phyloP scores from a whole-genome alignment of 1,284 basidiomycete species.

The Leccinum huronense region DNA sequence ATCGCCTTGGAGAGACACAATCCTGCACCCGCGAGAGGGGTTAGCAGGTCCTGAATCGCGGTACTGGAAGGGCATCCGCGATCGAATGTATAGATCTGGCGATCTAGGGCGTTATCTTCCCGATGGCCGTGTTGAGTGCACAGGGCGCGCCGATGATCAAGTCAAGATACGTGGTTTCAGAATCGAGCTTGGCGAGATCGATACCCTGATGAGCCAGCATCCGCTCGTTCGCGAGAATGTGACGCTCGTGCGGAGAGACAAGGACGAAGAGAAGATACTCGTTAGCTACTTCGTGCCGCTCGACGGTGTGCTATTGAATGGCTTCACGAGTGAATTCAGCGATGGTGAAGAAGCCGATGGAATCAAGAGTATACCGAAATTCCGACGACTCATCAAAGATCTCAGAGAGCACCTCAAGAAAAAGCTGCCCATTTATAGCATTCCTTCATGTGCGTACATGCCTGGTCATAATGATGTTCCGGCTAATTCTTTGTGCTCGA shows the following conservation, averaged over 20 bases:
- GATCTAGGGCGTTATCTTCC: slow-evolving; percentile 96
- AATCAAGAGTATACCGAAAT: slow-evolving; percentile 74
- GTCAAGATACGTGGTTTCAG: slow-evolving; percentile 99
- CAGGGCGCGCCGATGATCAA: slow-evolving; percentile 97
- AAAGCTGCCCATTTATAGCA: slow-evolving; percentile 92
- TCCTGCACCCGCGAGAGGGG: slow-evolving; percentile 57
- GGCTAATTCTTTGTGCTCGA: slow-evolving; percentile 11
- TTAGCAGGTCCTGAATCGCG: slow-evolving; percentile 67
- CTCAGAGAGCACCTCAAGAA: slow-evolving; percentile 96
- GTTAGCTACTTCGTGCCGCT: slow-evolving; percentile 99
- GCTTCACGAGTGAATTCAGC: slow-evolving; percentile 69
- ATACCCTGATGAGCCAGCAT: slow-evolving; percentile 94
- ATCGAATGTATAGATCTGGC: slow-evolving; percentile 97
- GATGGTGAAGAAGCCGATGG: slow-evolving; percentile 61
- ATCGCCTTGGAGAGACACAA: slow-evolving; percentile 64
- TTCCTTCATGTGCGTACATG: slow-evolving; percentile 76
- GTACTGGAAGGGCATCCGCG: slow-evolving; percentile 96
- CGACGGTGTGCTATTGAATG: slow-evolving; percentile 67
- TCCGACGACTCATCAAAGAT: slow-evolving; percentile 88
- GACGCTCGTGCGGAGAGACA: slow-evolving; percentile 94
- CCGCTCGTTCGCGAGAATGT: slow-evolving; percentile 95
- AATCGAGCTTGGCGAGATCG: slow-evolving; percentile 98
- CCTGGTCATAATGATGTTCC: slow-evolving; percentile 5
- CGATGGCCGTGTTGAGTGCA: slow-evolving; percentile 94
- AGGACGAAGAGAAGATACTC: slow-evolving; percentile 99